Evolutionary conservation across 192 early-diverging fungal species (phyloP), one percentile per base, ranked within the genome.

Genomic region (Gigaspora rosea): DNA sequence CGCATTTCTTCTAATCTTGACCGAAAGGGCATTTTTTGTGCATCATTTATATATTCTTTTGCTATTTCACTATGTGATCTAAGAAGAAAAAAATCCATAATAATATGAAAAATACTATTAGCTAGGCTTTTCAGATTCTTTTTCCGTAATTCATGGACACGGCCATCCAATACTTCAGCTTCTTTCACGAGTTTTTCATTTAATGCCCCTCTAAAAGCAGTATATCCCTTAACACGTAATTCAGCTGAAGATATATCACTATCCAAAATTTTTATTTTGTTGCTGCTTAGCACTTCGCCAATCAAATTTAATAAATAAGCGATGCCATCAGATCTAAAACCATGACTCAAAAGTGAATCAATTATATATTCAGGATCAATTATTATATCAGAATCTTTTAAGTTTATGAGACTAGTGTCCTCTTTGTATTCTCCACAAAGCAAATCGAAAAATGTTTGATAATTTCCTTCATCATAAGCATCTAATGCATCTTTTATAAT

Each of bases 251-350:
- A 36, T 46, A 16, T 61, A 22, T 58, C 18, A 0, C 9, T 63
- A 41, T 33, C 64, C 16, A 13, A 1, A 66, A 66, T 66, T 46
- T 46, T 46, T 47, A 66, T n/a, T 66, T 66, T 66, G 8, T 7
- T 35, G 18, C 36, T 66, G 41, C 18, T 66, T 46, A 66, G n/a
- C 8, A 66, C 64, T 11, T 66, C 64, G 7, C 64, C 64, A 18
- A 66, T 12, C 27, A 66, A 66, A 47, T 20, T 66, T 46, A 66
- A 66, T 18, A 66, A 18, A 47, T 66, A 66, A 3, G 64, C 64
- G 16, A 66, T 46, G 8, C 64, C 64, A 66, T 66, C 64, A 8
- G 64, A 46, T 66, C 64, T 66, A 20, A 66, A 66, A 4, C 64
- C 41, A 66, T 66, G 18, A 0, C 8, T 48, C n/a, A 66, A n/a